Percentiles rank a stretch among this genome's conserved stretches.
Evolutionary conservation across 2,329 filamentous ascomycete genomes (phyloP).

Genomic region (Colletotrichum ledebouriae): DNA sequence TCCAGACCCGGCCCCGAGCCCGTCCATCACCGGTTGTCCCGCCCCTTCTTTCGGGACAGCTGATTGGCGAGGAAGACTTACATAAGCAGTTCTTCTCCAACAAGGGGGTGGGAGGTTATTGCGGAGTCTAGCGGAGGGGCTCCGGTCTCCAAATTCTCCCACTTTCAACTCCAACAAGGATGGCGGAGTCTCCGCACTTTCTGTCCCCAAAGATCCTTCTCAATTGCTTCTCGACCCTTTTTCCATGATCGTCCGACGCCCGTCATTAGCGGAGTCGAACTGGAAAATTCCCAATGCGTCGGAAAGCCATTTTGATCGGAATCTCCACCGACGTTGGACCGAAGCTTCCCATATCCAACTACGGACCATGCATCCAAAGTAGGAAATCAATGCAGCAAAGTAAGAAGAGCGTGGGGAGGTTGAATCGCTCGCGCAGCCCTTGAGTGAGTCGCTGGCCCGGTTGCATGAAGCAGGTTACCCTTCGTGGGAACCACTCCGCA

Average conservation of each 20-base stretch:
- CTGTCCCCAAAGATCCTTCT: background rate
- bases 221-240: constrained; percentile 1
- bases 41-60: rapidly evolving
- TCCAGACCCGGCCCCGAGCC: constrained; percentile 26
- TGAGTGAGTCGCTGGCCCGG: too few relatives aligned
- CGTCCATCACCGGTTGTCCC: constrained; percentile 13
- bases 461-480: too few relatives aligned
- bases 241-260: constrained; percentile 10
- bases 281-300: background rate
- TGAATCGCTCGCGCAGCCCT: too few relatives aligned
- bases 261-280: constrained; percentile 16
- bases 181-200: constrained; percentile 39
- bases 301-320: constrained; percentile 14
- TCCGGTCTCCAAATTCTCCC: constrained; percentile 15
- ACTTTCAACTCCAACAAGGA: background rate
- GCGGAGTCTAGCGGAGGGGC: constrained; percentile 43
- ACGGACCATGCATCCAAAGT: too few relatives aligned
- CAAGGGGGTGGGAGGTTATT: constrained; percentile 20
- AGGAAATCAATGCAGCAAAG: too few relatives aligned
- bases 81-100: constrained; percentile 9
- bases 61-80: constrained; percentile 15
- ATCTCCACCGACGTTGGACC: constrained; percentile 21
- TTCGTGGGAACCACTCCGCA: too few relatives aligned
- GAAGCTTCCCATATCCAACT: background rate
- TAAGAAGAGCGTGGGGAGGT: too few relatives aligned